A percentile compares a stretch with the other conserved stretches of the same genome.
phyloP scores from a whole-genome alignment of 1,284 basidiomycete genomes.

The Coniferiporia weirii region DNA sequence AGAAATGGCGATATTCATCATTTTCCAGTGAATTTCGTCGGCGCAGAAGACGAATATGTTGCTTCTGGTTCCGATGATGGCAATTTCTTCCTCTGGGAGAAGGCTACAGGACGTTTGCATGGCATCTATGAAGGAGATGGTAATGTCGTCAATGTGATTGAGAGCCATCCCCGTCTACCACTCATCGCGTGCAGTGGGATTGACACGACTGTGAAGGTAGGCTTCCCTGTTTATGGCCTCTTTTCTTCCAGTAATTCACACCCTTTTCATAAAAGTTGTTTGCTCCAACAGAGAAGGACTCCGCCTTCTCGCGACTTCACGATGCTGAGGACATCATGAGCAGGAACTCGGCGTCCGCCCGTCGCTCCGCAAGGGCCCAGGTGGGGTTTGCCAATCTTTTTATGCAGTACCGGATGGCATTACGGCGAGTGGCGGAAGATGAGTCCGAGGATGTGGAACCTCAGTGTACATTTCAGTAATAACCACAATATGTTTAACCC shows the following conservation, averaged over 20 bases:
- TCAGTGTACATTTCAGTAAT: conserved; percentile 25
- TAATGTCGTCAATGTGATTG: conserved; percentile 81
- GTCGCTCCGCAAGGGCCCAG: conserved; percentile 24
- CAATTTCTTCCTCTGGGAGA: conserved; percentile 82
- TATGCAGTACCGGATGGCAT: conserved; percentile 31
- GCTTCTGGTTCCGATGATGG: conserved; percentile 90
- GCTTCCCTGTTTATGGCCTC: conserved; percentile 18
- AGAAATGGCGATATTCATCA: background rate
- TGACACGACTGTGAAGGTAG: conserved; percentile 81
- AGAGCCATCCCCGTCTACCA: conserved; percentile 78
- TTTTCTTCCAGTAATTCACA: conserved; percentile 6
- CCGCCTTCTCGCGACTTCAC: conserved; percentile 47
- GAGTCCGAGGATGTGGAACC: conserved; percentile 3
- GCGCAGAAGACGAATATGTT: conserved; percentile 72
- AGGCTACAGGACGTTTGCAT: conserved; percentile 55
- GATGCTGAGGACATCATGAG: conserved; percentile 49
- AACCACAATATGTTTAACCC: background rate
- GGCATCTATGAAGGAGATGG: conserved; percentile 84
- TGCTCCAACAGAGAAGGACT: conserved; percentile 47
- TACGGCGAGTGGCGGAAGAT: conserved; percentile 20
- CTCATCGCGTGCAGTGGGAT: conserved; percentile 86
- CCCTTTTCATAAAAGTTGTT: conserved; percentile 49
- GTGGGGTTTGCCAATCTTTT: conserved; percentile 33
- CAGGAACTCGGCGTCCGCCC: conserved; percentile 39
- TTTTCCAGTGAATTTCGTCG: conserved; percentile 74